A percentile compares a stretch with the other conserved stretches of the same genome.
phyloP scores from a whole-genome alignment of 2,329 filamentous ascomycete species.

The Diaporthe vaccinii region DNA sequence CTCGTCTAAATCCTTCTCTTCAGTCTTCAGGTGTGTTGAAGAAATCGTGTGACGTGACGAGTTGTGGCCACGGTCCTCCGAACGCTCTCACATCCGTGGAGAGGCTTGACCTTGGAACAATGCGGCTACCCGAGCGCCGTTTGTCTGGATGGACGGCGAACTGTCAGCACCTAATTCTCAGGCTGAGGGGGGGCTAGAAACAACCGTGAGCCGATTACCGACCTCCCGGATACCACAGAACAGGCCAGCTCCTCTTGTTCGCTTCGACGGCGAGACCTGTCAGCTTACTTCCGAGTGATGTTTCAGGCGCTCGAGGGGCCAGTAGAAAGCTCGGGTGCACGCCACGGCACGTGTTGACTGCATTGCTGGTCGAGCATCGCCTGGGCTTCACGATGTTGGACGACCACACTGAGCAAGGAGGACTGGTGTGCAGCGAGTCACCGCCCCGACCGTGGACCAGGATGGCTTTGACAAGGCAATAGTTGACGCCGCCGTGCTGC shows the following conservation, averaged over 20 bases:
- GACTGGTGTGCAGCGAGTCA: neutral
- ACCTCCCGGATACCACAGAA: neutral
- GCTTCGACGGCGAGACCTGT: slow-evolving; percentile 2
- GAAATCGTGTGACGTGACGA: slow-evolving; percentile 26
- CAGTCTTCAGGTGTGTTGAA: neutral
- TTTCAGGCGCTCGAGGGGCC: neutral
- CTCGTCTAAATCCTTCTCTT: slow-evolving; percentile 5
- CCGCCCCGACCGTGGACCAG: neutral
- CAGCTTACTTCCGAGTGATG: slow-evolving; percentile 17
- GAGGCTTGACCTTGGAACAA: slow-evolving; percentile 6
- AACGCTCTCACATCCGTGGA: neutral
- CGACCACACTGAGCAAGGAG: neutral
- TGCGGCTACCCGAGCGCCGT: slow-evolving; percentile 23
- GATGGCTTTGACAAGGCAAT: slow-evolving; percentile 30
- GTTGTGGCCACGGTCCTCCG: slow-evolving; percentile 1
- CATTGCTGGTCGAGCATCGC: neutral
- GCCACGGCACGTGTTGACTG: neutral
- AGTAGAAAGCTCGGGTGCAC: neutral
- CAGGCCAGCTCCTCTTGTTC: neutral
- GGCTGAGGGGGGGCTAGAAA: too few relatives aligned
- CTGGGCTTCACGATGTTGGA: neutral
- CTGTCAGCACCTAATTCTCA: neutral
- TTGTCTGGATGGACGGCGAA: neutral
- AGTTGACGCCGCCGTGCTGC: slow-evolving; percentile 16
- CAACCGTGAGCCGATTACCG: neutral